phyloP scores from a whole-genome alignment of 116 monocot genomes.

The Papilionanthe hybrid region DNA sequence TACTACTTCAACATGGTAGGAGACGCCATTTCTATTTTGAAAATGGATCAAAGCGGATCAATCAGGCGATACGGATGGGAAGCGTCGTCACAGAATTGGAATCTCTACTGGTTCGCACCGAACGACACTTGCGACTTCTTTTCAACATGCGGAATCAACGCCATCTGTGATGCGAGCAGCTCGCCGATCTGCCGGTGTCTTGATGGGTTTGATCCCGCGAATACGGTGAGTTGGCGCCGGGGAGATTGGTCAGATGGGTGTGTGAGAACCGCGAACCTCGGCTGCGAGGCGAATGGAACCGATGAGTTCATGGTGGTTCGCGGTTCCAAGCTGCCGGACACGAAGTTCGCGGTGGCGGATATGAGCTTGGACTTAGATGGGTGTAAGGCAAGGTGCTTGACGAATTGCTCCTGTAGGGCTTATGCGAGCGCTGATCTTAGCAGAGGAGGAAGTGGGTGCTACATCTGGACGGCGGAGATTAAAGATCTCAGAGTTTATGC shows the following conservation, averaged over 20 bases:
- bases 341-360: slow-evolving; percentile 24
- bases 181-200: slow-evolving; percentile 18
- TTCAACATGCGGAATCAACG: slow-evolving; percentile 16
- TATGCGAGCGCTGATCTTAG: slow-evolving; percentile 23
- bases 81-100: slow-evolving; percentile 1
- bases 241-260: slow-evolving; percentile 28
- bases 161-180: slow-evolving; percentile 14
- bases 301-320: slow-evolving; percentile 25
- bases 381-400: slow-evolving; percentile 29
- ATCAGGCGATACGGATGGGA: slow-evolving; percentile 11
- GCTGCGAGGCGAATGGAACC: slow-evolving; percentile 17
- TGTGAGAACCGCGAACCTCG: slow-evolving; percentile 18
- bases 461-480: slow-evolving; percentile 31
- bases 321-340: slow-evolving; percentile 36
- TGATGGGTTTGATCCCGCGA: slow-evolving; percentile 20
- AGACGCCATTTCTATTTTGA: not conserved
- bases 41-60: not conserved
- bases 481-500: slow-evolving; percentile 28
- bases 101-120: slow-evolving; percentile 9
- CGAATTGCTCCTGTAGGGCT: slow-evolving; percentile 37
- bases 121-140: slow-evolving; percentile 19
- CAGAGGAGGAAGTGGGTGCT: slow-evolving; percentile 25
- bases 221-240: slow-evolving; percentile 9
- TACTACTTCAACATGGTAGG: not conserved
- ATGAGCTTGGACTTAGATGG: slow-evolving; percentile 24